Evolutionary conservation across 2,329 filamentous ascomycete genomes (phyloP).

Genomic region (Sporothrix inflata): DNA sequence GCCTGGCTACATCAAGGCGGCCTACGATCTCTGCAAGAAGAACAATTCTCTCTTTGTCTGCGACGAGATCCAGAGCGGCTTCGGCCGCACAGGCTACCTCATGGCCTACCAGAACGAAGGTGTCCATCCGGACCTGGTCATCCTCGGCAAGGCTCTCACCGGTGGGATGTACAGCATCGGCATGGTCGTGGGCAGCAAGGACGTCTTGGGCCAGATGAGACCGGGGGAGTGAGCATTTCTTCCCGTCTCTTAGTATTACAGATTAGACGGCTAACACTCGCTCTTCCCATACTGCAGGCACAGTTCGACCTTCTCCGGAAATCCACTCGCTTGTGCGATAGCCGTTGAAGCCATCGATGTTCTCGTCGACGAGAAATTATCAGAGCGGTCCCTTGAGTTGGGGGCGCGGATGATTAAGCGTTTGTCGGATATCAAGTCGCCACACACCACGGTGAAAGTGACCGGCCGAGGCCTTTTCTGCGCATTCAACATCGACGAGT

Average conservation of each 20-base stretch:
- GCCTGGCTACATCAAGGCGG: slow-evolving; percentile 84
- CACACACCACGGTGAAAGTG: background rate
- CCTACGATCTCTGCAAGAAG: slow-evolving; percentile 85
- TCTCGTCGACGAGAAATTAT: no score
- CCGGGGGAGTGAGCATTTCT: background rate
- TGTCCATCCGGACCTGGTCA: slow-evolving; percentile 91
- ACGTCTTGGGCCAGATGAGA: slow-evolving; percentile 8
- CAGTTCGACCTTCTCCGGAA: no score
- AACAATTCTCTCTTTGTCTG: slow-evolving; percentile 94
- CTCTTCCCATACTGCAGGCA: no score
- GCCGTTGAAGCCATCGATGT: no score
- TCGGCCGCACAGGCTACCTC: slow-evolving; percentile 90
- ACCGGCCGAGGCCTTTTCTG: slow-evolving; percentile 5
- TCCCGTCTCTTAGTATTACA: background rate
- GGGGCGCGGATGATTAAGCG: background rate
- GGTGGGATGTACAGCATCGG: slow-evolving; percentile 98
- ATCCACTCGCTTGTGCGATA: no score
- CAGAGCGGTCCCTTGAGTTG: no score
- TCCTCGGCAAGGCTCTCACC: slow-evolving; percentile 94
- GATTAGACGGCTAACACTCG: no score
- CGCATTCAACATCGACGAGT: slow-evolving; percentile 1
- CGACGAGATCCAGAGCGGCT: slow-evolving; percentile 97
- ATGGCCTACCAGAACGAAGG: slow-evolving; percentile 91
- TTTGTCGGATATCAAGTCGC: background rate
- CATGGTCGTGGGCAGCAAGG: slow-evolving; percentile 68